Base-by-base conservation (phyloP, 2,329 filamentous ascomycete species). In the Podosphaera fusca region DNA sequence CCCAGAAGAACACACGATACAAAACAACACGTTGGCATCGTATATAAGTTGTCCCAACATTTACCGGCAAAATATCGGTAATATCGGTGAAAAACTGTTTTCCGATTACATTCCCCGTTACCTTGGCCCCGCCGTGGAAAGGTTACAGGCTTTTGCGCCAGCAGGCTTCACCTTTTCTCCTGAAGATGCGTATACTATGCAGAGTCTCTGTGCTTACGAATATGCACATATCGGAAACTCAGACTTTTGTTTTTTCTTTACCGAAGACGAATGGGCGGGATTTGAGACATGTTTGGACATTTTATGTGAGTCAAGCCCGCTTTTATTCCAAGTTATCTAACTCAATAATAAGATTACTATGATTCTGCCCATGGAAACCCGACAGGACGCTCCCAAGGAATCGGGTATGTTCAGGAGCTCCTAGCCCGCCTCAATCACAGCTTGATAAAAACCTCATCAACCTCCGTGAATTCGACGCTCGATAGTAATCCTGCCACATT, bases 351-450 rank as follows among this genome's bases (percentile, higher is more conserved):
- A 54, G 51, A 54, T 47, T 72, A 69, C 59, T 94, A 94, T 68
- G 81, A 82, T 57, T 88, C 82, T 68, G 79, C 82, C 8, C 76
- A 77, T n/a, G 87, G 87, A n/a, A 87, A 87, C 66, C 77, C 80
- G 0, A 75, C 94, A 9, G 88, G 84, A 0, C 79, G 87, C 3
- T 86, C 86, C 0, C 87, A 92, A 68, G 88, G 88, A 0, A 82
- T 90, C 1, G 88, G 88, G 3, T 95, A 82, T 65, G 80, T 82
- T 56, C 92, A 92, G 68, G 88, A 95, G 72, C 77, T 94, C 29
- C 75, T 94, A 55, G 83, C 88, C 6, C 79, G 88, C 33, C 71
- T 95, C 60, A 89, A 84, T 0, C 72, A 74, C 36, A 68, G 72
- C 35, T 75, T 82, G 0, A 85, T 94, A 3, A 64, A 72, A 0